These are phyloP conservation scores for Didymella arachidicola DNA, from an alignment of 2,329 filamentous ascomycete species.

Conservation along the genomic window DNA sequence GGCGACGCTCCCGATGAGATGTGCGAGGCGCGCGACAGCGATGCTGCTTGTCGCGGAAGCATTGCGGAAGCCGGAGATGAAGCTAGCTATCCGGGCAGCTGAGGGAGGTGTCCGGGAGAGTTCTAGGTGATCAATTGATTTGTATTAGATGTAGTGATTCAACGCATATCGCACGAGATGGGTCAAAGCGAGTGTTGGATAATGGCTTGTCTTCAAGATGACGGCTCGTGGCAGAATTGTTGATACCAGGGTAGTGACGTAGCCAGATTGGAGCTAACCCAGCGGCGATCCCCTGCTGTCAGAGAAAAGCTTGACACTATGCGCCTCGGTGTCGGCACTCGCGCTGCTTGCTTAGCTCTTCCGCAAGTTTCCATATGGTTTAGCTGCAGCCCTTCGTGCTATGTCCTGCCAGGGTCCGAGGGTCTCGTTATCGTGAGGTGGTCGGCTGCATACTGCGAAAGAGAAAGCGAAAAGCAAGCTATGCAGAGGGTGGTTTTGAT, in stretches of 20 bases:
- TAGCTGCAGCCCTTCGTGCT: slow-evolving; percentile 19
- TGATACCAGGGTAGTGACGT: slow-evolving; percentile 12
- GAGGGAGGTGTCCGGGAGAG: slow-evolving; percentile 1
- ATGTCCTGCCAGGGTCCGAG: neutral
- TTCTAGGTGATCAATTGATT: slow-evolving; percentile 11
- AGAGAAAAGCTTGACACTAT: slow-evolving; percentile 13
- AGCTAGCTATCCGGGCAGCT: slow-evolving; percentile 15
- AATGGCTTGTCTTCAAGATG: slow-evolving; percentile 1
- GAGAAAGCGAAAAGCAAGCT: neutral
- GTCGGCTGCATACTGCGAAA: neutral
- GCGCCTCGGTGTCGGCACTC: neutral
- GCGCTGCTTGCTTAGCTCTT: slow-evolving; percentile 16
- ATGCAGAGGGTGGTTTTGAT: too few relatives aligned
- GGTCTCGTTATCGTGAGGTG: neutral
- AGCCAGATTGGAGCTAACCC: slow-evolving; percentile 11
- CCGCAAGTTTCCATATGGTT: slow-evolving; percentile 27
- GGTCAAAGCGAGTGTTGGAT: slow-evolving; percentile 10
- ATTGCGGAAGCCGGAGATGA: slow-evolving; percentile 26
- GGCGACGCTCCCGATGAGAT: slow-evolving; percentile 29
- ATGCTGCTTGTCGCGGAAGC: slow-evolving; percentile 42
- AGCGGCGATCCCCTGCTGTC: neutral
- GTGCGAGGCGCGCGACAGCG: slow-evolving; percentile 39
- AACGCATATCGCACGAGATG: slow-evolving; percentile 1
- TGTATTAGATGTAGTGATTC: slow-evolving; percentile 1
- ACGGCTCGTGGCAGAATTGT: slow-evolving; percentile 13